A percentile compares a stretch with the other conserved stretches of the same genome.
phyloP scores from a whole-genome alignment of 352 stramenopile species.

The Pythium rishiriense region DNA sequence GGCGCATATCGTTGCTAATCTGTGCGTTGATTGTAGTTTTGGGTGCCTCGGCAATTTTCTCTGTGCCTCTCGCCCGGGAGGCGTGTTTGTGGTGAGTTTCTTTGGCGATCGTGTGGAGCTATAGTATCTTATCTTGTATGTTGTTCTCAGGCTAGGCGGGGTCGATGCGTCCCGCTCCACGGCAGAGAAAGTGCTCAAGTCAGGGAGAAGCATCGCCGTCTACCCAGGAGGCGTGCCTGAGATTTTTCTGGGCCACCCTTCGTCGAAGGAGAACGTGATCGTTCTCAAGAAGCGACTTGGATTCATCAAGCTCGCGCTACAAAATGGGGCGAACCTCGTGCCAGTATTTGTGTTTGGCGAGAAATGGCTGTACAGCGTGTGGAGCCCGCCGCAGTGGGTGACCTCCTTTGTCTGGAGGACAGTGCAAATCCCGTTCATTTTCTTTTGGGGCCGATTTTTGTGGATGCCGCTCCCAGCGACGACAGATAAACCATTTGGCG shows the following conservation, averaged over 20 bases:
- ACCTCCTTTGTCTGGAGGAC: slow-evolving; percentile 63
- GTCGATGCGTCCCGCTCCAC: slow-evolving; percentile 70
- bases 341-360: slow-evolving; percentile 76
- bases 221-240: slow-evolving; percentile 73
- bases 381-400: slow-evolving; percentile 58
- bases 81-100: slow-evolving; percentile 47
- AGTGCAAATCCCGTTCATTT: slow-evolving; percentile 66
- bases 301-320: slow-evolving; percentile 77
- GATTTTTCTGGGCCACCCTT: slow-evolving; percentile 72
- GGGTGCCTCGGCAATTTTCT: slow-evolving; percentile 68
- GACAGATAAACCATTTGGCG: slow-evolving; percentile 60
- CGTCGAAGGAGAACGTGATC: slow-evolving; percentile 65
- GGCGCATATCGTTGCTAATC: not conserved
- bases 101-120: too few species aligned
- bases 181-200: slow-evolving; percentile 64
- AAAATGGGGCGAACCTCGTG: slow-evolving; percentile 67
- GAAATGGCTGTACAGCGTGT: slow-evolving; percentile 81
- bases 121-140: too few species aligned
- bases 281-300: slow-evolving; percentile 70
- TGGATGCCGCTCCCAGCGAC: slow-evolving; percentile 68
- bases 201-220: slow-evolving; percentile 60
- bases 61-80: slow-evolving; percentile 57
- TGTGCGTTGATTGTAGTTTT: slow-evolving; percentile 32
- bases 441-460: slow-evolving; percentile 77
- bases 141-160: slow-evolving; percentile 36